Conservation (phyloP, 352 stramenopile genomes). For the Phytophthora chlamydospora region DNA sequence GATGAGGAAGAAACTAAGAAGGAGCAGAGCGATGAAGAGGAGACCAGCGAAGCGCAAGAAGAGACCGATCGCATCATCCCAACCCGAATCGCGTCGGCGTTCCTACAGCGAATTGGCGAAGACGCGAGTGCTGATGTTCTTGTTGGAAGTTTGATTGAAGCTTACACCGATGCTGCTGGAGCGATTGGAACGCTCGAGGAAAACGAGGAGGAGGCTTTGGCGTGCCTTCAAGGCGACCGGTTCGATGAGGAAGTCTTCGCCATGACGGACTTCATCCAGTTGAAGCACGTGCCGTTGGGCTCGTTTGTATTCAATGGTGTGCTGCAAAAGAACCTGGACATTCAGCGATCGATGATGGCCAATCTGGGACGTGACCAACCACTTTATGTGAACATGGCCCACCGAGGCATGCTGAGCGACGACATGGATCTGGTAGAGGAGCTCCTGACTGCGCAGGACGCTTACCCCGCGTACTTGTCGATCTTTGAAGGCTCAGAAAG, state of each 20-base stretch:
- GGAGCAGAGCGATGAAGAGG: conserved; percentile 14
- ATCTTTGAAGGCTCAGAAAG: conserved; percentile 54
- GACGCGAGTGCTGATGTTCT: conserved; percentile 46
- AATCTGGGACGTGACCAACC: conserved; percentile 84
- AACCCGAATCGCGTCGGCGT: conserved; percentile 50
- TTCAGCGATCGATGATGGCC: conserved; percentile 79
- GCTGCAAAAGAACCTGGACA: conserved; percentile 63
- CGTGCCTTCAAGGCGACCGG: conserved; percentile 45
- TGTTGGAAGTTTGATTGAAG: conserved; percentile 64
- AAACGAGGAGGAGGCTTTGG: conserved; percentile 54
- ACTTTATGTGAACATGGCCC: conserved; percentile 72
- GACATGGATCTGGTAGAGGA: conserved; percentile 74
- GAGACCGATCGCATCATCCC: conserved; percentile 22
- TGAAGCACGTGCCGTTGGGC: conserved; percentile 80
- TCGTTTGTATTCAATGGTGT: conserved; percentile 90
- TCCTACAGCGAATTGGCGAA: conserved; percentile 60
- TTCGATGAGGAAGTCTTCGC: conserved; percentile 66
- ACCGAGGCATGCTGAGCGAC: conserved; percentile 57
- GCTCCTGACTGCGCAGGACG: conserved; percentile 61
- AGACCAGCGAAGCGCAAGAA: conserved; percentile 14
- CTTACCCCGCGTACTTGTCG: conserved; percentile 71
- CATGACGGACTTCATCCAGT: conserved; percentile 82
- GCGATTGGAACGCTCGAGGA: conserved; percentile 37
- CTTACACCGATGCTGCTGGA: conserved; percentile 62
- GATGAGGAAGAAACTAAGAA: conserved; percentile 19